Evolutionary conservation across 805 yeast species (phyloP), one percentile per base, ranked within the genome.

Genomic region (Candida ovalis): DNA sequence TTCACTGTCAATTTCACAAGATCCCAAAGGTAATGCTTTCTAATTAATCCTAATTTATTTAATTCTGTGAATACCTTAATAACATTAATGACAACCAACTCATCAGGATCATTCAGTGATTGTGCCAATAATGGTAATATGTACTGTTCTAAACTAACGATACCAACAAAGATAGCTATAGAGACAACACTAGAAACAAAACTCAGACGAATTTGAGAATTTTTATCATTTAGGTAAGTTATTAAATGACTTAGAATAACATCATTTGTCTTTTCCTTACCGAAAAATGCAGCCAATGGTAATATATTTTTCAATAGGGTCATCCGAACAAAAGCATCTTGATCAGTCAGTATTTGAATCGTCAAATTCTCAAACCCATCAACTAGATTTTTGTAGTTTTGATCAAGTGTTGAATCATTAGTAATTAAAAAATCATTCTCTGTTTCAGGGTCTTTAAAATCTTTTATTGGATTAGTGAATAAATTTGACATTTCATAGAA

Each of bases 221-320:
- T 81, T 47, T 81, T 75, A 60, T 91, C 97, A 64, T 94, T 94
- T 53, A 94, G 68, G 60, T 90, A 94, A 0, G 98, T 91, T 40
- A 94, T 91, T 47, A 91, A 70, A 69, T 94, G 98, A 40, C 96
- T 90, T 42, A 94, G 68, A 21, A 94, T 82, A 37, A 94, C 73
- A 62, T 94, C 98, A 60, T 88, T 91, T 0, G 97, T 86, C 55
- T 82, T 87, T 46, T 88, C 96, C 47, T 84, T 81, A 0, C 97
- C 97, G 61, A 94, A 83, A 49, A 86, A 86, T 9, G 82, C 73
- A 57, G 97, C 88, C 3, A 94, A 64, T 0, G 90, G 87, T 7
- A 86, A 70, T n/a, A 91, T 84, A 51, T 87, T 81, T 39, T 75
- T 69, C 42, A 94, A 70, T 8, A 94, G 66, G 0, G 94, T 76